Percentiles rank a stretch among this genome's conserved stretches.
phyloP scores from a whole-genome alignment of 2,329 filamentous ascomycete species.

The Pseudogymnoascus sp. region DNA sequence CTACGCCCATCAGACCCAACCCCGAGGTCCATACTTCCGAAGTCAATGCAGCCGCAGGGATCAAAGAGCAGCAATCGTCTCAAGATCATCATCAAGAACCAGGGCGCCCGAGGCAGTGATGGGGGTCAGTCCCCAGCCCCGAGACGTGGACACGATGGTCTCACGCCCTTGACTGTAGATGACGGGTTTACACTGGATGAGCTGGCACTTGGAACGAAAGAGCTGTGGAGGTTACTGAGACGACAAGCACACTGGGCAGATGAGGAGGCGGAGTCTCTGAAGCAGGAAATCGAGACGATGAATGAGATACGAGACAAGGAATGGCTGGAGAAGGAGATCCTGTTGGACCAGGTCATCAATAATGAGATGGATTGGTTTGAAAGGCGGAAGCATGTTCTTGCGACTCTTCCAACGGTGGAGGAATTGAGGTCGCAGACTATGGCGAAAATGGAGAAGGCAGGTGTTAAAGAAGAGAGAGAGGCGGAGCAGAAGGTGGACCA shows the following conservation, averaged over 20 bases:
- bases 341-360: constrained; percentile 63
- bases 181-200: constrained; percentile 57
- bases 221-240: constrained; percentile 53
- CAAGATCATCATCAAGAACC: constrained; percentile 56
- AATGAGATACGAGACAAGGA: constrained; percentile 61
- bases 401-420: constrained; percentile 26
- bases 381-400: constrained; percentile 46
- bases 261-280: constrained; percentile 55
- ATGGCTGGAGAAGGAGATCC: constrained; percentile 71
- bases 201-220: constrained; percentile 51
- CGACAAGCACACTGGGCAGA: constrained; percentile 66
- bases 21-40: constrained; percentile 44
- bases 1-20: constrained; percentile 71
- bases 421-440: constrained; percentile 1
- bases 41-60: constrained; percentile 38
- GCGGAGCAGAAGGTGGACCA: background rate
- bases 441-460: background rate
- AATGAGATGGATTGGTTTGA: constrained; percentile 58
- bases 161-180: constrained; percentile 40
- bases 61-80: constrained; percentile 41
- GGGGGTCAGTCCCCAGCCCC: constrained; percentile 32
- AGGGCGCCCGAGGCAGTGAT: constrained; percentile 47
- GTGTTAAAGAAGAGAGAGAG: background rate
- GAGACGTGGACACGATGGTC: constrained; percentile 32
- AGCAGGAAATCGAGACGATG: constrained; percentile 54